Conservation (phyloP, 2,329 filamentous ascomycete species). For the Tolypocladium pustulatum region DNA sequence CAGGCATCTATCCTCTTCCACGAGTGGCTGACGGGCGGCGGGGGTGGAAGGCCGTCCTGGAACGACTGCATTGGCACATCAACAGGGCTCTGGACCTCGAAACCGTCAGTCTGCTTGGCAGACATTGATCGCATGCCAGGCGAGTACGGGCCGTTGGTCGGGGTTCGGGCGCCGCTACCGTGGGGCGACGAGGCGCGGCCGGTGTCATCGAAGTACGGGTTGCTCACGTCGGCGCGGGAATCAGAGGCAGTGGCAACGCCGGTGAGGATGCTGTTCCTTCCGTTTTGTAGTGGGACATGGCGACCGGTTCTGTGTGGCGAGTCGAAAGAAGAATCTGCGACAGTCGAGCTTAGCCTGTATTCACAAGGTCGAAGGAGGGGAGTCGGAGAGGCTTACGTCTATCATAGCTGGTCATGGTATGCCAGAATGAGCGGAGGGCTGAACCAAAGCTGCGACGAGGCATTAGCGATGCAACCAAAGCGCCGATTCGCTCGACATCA, state of each 20-base stretch:
- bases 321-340: conserved; percentile 77
- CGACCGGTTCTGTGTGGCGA: conserved; percentile 85
- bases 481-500: neutral
- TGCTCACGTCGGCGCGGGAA: conserved; percentile 74
- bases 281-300: conserved; percentile 80
- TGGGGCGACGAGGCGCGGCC: conserved; percentile 40
- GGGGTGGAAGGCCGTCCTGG: conserved; percentile 78
- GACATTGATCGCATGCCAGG: conserved; percentile 77
- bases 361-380: neutral
- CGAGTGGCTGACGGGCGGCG: conserved; percentile 78
- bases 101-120: conserved; percentile 54
- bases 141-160: conserved; percentile 64
- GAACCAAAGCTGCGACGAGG: conserved; percentile 44
- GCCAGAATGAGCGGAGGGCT: conserved; percentile 88
- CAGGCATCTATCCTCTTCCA: conserved; percentile 92
- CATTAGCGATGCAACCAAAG: conserved; percentile 8
- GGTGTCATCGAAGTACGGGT: conserved; percentile 66
- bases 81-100: conserved; percentile 61
- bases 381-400: conserved; percentile 40
- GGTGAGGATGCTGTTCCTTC: conserved; percentile 70
- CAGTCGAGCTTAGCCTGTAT: neutral
- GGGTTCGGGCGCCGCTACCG: conserved; percentile 37
- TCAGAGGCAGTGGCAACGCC: conserved; percentile 84
- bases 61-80: conserved; percentile 98
- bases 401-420: conserved; percentile 70